Evolutionary conservation across 106 monocot genomes (phyloP).

Genomic region (Agapanthus africanus): DNA sequence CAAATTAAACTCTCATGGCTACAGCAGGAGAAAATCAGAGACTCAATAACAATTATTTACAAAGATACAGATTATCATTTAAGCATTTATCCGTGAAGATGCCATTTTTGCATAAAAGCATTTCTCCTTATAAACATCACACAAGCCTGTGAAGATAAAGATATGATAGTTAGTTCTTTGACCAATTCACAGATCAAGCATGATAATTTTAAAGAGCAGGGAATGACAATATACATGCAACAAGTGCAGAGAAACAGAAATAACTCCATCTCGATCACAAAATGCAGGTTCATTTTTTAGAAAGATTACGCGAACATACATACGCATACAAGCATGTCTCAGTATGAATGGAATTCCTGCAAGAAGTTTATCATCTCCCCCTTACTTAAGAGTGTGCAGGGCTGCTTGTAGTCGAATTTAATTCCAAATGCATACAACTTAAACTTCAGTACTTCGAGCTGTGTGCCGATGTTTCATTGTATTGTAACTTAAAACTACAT

Average conservation of each 20-base stretch:
- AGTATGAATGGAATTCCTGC: neutral
- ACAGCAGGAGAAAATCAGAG: neutral
- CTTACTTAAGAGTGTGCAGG: no score
- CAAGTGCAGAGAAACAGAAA: no score
- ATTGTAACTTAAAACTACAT: neutral
- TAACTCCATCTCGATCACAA: neutral
- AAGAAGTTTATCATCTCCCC: neutral
- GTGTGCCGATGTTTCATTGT: neutral
- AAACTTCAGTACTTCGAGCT: no score
- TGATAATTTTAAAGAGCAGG: neutral
- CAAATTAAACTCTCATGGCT: neutral
- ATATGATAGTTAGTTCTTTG: neutral
- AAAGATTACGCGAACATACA: no score
- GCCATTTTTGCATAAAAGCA: neutral
- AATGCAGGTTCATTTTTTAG: no score
- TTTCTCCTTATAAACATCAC: neutral
- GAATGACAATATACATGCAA: neutral
- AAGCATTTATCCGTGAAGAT: neutral
- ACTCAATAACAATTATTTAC: neutral
- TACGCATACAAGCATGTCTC: neutral
- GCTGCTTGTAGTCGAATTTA: no score
- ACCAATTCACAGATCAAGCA: neutral
- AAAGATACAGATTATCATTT: neutral
- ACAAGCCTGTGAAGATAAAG: slow-evolving; percentile 3
- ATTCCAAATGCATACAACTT: no score